A percentile compares a stretch with the other conserved stretches of the same genome.
Evolutionary conservation across 192 early-diverging fungal species (phyloP).

Genomic region (Nowakowskiella sp.): DNA sequence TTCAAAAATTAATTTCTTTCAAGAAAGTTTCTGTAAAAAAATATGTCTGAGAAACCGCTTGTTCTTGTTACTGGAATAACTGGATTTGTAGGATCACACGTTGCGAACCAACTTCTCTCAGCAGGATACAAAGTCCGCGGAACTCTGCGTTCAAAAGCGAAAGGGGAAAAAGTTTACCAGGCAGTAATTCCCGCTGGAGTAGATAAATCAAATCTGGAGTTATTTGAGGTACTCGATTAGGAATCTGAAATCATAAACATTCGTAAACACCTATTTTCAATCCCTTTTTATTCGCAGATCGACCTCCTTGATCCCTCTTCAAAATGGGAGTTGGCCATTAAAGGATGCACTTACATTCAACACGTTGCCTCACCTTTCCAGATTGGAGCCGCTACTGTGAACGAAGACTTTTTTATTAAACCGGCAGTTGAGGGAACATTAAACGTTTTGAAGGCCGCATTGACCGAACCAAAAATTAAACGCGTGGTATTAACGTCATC

Average conservation of each 20-base stretch:
- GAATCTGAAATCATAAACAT: too few species aligned
- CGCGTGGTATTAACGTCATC: slow-evolving; percentile 42
- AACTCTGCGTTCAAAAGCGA: slow-evolving; percentile 24
- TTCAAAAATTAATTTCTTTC: too few species aligned
- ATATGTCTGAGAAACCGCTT: too few species aligned
- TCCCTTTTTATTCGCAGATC: too few species aligned
- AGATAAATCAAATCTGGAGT: too few species aligned
- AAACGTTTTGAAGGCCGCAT: slow-evolving; percentile 20
- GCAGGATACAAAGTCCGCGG: slow-evolving; percentile 31
- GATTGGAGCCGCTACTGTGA: slow-evolving; percentile 15
- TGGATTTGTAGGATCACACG: slow-evolving; percentile 32
- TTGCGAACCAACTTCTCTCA: slow-evolving; percentile 33
- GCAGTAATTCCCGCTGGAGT: too few species aligned
- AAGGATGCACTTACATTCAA: slow-evolving; percentile 24
- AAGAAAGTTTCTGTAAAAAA: too few species aligned
- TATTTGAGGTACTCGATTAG: too few species aligned
- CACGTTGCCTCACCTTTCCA: slow-evolving; percentile 36
- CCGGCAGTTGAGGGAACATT: slow-evolving; percentile 40
- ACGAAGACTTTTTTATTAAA: slow-evolving; percentile 26
- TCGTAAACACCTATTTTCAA: too few species aligned
- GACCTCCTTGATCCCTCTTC: too few species aligned
- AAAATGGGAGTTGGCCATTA: slow-evolving; percentile 3
- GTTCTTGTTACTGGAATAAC: slow-evolving; percentile 40
- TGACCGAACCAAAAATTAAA: slow-evolving; percentile 11
- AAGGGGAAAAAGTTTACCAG: slow-evolving; percentile 11